phyloP scores from a whole-genome alignment of 179 eudicot genomes.

The Silene noctiflora region DNA sequence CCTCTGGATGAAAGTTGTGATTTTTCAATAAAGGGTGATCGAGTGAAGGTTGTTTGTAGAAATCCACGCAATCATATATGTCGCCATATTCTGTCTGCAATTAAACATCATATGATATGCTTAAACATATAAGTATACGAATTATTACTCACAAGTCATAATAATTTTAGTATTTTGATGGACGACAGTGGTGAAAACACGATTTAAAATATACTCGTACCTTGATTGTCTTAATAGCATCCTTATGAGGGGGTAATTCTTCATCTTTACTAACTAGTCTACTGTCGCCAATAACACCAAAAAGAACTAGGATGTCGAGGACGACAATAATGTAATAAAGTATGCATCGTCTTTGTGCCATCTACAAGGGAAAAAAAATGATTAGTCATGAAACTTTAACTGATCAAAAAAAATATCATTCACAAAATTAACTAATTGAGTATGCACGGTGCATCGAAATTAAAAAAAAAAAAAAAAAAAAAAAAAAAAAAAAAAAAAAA shows the following conservation, averaged over 20 bases:
- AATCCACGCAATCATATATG: constrained; percentile 13
- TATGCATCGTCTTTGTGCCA: neutral
- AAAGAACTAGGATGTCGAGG: neutral
- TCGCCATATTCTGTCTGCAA: constrained; percentile 9
- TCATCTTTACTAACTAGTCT: neutral
- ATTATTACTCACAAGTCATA: neutral
- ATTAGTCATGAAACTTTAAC: no score
- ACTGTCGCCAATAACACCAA: neutral
- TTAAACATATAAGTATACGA: neutral
- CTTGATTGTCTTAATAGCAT: constrained; percentile 11
- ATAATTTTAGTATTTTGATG: neutral
- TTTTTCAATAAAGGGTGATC: constrained; percentile 7
- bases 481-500: no score
- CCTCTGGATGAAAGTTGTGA: neutral
- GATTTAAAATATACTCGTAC: neutral
- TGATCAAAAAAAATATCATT: no score
- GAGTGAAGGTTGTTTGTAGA: constrained; percentile 16
- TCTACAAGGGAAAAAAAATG: neutral
- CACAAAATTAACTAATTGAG: no score
- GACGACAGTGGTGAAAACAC: no score
- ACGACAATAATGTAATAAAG: neutral
- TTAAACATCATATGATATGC: neutral
- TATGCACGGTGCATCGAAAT: no score
- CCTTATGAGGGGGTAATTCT: constrained; percentile 3
- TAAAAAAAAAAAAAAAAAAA: no score